Conservation (phyloP, 805 yeast species). For the Cyberlindnera mrakii region DNA sequence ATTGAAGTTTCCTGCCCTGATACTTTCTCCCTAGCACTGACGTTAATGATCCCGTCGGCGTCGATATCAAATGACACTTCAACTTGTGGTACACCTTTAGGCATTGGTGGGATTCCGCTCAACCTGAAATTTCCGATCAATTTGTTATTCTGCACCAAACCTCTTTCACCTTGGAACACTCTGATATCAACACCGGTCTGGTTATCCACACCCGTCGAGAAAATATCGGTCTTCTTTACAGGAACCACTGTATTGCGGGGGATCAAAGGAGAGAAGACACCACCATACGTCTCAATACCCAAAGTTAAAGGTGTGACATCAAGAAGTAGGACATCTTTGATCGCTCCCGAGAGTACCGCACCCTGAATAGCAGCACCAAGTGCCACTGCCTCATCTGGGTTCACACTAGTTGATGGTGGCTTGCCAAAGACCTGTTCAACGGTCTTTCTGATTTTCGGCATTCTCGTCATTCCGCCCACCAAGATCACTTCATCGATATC, state of each 20-base stretch:
- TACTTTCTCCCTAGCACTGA: constrained; percentile 73
- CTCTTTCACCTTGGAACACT: constrained; percentile 78
- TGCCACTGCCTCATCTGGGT: constrained; percentile 93
- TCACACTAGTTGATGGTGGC: constrained; percentile 65
- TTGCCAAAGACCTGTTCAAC: constrained; percentile 56
- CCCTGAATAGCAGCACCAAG: constrained; percentile 90
- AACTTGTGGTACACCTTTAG: constrained; percentile 77
- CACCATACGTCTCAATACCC: constrained; percentile 83
- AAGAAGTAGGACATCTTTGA: constrained; percentile 66
- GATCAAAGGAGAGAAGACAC: constrained; percentile 72
- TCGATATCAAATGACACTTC: constrained; percentile 73
- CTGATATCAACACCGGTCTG: constrained; percentile 80
- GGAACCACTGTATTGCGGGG: constrained; percentile 78
- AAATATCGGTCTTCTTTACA: constrained; percentile 63
- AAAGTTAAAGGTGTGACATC: constrained; percentile 81
- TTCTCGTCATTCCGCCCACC: constrained; percentile 88
- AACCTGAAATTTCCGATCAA: constrained; percentile 69
- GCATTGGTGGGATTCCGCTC: constrained; percentile 66
- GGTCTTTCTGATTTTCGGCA: constrained; percentile 69
- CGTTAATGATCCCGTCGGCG: constrained; percentile 80
- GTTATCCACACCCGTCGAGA: constrained; percentile 79
- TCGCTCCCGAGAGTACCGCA: constrained; percentile 78
- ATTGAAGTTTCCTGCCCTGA: constrained; percentile 74
- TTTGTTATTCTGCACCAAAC: constrained; percentile 72
- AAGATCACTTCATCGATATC: constrained; percentile 71